A percentile compares a stretch with the other conserved stretches of the same genome.
These are phyloP conservation scores for Trametes maxima DNA, from an alignment of 768 basidiomycete genomes.

Conservation along the genomic window DNA sequence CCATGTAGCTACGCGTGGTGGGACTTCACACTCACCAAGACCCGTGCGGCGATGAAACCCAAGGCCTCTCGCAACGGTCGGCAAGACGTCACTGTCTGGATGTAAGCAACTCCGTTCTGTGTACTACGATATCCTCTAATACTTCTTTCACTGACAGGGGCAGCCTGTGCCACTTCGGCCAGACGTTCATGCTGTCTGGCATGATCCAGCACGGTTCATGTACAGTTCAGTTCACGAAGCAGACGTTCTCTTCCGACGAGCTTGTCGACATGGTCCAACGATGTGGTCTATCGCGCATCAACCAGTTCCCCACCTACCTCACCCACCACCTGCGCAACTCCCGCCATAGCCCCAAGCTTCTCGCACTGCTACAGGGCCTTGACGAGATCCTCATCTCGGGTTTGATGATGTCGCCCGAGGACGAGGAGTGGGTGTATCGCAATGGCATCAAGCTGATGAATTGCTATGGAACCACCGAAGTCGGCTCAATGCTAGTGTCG, in stretches of 20 bases:
- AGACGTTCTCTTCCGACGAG: conserved; percentile 34
- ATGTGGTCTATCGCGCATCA: conserved; percentile 46
- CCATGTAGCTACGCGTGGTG: conserved; percentile 75
- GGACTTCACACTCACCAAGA: conserved; percentile 59
- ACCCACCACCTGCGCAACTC: conserved; percentile 43
- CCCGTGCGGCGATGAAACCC: conserved; percentile 45
- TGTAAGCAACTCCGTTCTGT: conserved; percentile 48
- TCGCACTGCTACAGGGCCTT: conserved; percentile 31
- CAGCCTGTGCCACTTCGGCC: conserved; percentile 82
- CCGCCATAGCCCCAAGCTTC: conserved; percentile 60
- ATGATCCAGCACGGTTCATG: conserved; percentile 31
- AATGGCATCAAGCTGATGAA: conserved; percentile 47
- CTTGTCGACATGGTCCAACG: conserved; percentile 50
- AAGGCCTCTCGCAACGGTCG: conserved; percentile 46
- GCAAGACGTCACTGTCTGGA: conserved; percentile 73
- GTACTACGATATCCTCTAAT: conserved; percentile 18
- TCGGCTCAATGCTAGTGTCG: conserved; percentile 36
- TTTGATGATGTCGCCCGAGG: conserved; percentile 48
- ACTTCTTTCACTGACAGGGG: conserved; percentile 50
- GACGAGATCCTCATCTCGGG: conserved; percentile 36
- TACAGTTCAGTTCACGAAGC: conserved; percentile 31
- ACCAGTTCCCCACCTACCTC: conserved; percentile 35
- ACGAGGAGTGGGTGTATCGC: conserved; percentile 40
- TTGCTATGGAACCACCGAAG: conserved; percentile 36
- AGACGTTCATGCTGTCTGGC: conserved; percentile 58